These are phyloP conservation scores for Phytophthora citricola DNA, from an alignment of 352 stramenopile species.

Conservation along the genomic window DNA sequence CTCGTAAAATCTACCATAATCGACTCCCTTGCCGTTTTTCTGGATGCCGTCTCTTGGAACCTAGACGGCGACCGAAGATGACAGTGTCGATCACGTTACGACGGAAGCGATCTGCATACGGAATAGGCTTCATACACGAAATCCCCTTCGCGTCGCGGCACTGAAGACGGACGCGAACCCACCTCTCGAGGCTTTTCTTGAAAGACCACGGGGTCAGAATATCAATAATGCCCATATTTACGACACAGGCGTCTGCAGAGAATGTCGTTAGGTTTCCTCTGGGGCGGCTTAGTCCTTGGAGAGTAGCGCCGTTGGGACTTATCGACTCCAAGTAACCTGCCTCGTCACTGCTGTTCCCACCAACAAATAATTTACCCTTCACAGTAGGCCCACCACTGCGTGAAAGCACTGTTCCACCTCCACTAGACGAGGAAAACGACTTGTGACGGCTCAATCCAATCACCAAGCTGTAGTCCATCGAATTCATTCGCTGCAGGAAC, in stretches of 20 bases:
- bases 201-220: conserved; percentile 96
- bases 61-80: conserved; percentile 68
- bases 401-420: conserved; percentile 40
- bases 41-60: conserved; percentile 37
- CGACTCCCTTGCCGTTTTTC: conserved; percentile 62
- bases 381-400: conserved; percentile 37
- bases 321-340: conserved; percentile 62
- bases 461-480: conserved; percentile 97
- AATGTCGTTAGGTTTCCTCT: conserved; percentile 49
- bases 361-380: conserved; percentile 43
- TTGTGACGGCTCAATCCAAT: conserved; percentile 90
- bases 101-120: conserved; percentile 87
- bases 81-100: conserved; percentile 87
- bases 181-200: conserved; percentile 93
- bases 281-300: conserved; percentile 32
- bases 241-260: conserved; percentile 73
- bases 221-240: conserved; percentile 98
- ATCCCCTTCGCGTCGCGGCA: conserved; percentile 82
- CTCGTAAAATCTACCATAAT: conserved; percentile 89
- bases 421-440: conserved; percentile 44
- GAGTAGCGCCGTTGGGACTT: conserved; percentile 53
- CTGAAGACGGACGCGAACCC: conserved; percentile 81
- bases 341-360: conserved; percentile 44
- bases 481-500: conserved; percentile 95
- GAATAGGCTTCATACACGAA: conserved; percentile 81